Conservation (phyloP, 352 stramenopile genomes). For the Pythium sukuiense region DNA sequence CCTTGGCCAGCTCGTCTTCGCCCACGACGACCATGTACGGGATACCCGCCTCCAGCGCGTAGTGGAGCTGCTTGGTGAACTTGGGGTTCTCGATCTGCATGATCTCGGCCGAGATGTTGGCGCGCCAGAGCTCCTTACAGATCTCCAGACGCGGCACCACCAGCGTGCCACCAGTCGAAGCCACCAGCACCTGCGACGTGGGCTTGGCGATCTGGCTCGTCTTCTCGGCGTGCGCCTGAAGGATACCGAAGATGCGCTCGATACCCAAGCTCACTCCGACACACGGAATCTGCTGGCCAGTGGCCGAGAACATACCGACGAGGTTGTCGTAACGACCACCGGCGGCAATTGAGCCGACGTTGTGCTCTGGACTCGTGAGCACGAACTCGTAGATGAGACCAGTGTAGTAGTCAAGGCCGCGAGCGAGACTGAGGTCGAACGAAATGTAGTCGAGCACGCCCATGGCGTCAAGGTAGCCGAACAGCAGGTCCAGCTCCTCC, state of each 20-base stretch:
- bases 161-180: slow-evolving; percentile 80
- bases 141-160: slow-evolving; percentile 68
- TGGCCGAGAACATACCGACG: slow-evolving; percentile 97
- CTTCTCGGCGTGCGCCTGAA: slow-evolving; percentile 92
- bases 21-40: slow-evolving; percentile 98
- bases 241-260: slow-evolving; percentile 98
- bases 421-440: slow-evolving; percentile 97
- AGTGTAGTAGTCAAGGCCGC: slow-evolving; percentile 99
- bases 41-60: slow-evolving; percentile 94
- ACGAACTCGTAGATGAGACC: slow-evolving; percentile 99
- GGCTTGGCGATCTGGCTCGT: slow-evolving; percentile 30
- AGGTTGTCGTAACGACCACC: slow-evolving; percentile 98
- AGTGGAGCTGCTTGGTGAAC: slow-evolving; percentile 96
- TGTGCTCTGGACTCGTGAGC: slow-evolving; percentile 81
- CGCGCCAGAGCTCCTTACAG: slow-evolving; percentile 83
- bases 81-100: slow-evolving; percentile 96
- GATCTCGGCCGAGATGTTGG: slow-evolving; percentile 96
- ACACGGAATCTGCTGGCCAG: slow-evolving; percentile 95
- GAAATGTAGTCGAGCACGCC: slow-evolving; percentile 92
- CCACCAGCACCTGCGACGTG: slow-evolving; percentile 92
- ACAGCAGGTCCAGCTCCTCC: slow-evolving; percentile 93
- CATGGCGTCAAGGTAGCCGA: slow-evolving; percentile 98
- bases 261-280: slow-evolving; percentile 98
- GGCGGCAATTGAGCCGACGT: slow-evolving; percentile 97
- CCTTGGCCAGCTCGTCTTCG: slow-evolving; percentile 93